Base-by-base conservation (phyloP, 208 protist genomes). In the Angomonas ambiguus region DNA sequence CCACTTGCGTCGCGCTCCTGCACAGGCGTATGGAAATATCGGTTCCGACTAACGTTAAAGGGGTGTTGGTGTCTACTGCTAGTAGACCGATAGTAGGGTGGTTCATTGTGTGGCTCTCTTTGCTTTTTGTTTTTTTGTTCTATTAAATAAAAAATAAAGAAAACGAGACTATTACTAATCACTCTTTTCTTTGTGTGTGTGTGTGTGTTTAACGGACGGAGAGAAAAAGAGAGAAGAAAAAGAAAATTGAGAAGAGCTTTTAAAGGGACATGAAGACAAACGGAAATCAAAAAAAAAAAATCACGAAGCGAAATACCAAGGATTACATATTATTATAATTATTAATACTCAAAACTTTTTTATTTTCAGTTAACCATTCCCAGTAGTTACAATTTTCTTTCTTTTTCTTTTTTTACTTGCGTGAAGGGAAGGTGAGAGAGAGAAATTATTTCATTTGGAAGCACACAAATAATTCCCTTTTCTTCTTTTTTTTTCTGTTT, bases 1-100 rank as follows among this genome's bases (percentile, higher is more conserved):
- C 72, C 27, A 94, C 85, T 30, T 82, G 73, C 31, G 85, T 83
- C 24, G 72, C 68, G 69, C 74, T 78, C n/a, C 80, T 80, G 41
- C 62, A 62, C 27, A 88, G 49, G 34, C 73, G 66, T 11, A 85
- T 79, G 45, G 79, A 58, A 42, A 91, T 71, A 8, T 68, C 63
- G 38, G 71, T 73, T 28, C 80, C 84, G 45, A 74, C 65, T 8
- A 94, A 79, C 18, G 83, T 82, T n/a, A 94, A 62, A 8, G 83
- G 81, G 30, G 62, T 69, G 72, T 80, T 83, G 57, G 63, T 85
- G 63, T 71, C 48, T 32, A 57, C 63, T 16, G 67, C 72, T 31
- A 93, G 63, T 13, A 89, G 65, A 33, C 87, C 87, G 67, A 78
- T 10, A 76, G 78, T 45, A 78, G 79, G 60, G 51, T 73, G 53